Conservation (phyloP, 2,329 filamentous ascomycete species). For the Parascedosporium putredinis region DNA sequence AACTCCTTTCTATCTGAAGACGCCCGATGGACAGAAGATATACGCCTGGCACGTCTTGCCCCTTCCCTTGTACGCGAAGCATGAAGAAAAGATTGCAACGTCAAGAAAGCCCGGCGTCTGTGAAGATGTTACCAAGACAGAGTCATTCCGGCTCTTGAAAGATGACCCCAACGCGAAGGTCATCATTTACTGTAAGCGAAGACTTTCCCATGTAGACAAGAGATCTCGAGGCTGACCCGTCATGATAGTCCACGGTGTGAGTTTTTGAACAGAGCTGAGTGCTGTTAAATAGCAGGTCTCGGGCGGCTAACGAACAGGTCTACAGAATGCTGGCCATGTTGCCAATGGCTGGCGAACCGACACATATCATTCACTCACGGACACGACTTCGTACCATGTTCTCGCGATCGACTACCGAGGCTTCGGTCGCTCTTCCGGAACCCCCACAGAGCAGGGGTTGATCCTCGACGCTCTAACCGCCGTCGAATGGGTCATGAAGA, state of each 20-base stretch:
- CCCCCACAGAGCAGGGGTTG: constrained; percentile 68
- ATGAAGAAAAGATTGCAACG: constrained; percentile 51
- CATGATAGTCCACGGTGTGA: constrained; percentile 50
- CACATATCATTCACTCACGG: constrained; percentile 67
- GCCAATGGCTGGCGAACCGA: constrained; percentile 67
- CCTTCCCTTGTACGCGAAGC: constrained; percentile 60
- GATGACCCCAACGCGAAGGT: constrained; percentile 52
- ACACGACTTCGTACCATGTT: constrained; percentile 66
- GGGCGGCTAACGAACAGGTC: background rate
- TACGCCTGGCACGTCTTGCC: constrained; percentile 91
- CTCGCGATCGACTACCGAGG: constrained; percentile 88
- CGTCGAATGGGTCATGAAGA: constrained; percentile 60
- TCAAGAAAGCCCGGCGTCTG: constrained; percentile 38
- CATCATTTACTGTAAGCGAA: constrained; percentile 40
- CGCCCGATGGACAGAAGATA: constrained; percentile 64
- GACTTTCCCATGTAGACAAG: constrained; percentile 18
- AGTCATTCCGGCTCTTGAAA: constrained; percentile 51
- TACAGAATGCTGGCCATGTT: constrained; percentile 73
- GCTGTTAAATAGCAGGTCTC: background rate
- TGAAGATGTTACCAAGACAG: constrained; percentile 42
- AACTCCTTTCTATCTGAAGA: constrained; percentile 69
- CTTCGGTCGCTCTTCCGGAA: constrained; percentile 72
- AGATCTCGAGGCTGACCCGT: background rate
- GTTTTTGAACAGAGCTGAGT: constrained; percentile 16
- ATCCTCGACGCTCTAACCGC: constrained; percentile 68